A percentile compares a stretch with the other conserved stretches of the same genome.
Conservation (phyloP, 2,329 filamentous ascomycete genomes). For the Hirsutella rhossiliensis region DNA sequence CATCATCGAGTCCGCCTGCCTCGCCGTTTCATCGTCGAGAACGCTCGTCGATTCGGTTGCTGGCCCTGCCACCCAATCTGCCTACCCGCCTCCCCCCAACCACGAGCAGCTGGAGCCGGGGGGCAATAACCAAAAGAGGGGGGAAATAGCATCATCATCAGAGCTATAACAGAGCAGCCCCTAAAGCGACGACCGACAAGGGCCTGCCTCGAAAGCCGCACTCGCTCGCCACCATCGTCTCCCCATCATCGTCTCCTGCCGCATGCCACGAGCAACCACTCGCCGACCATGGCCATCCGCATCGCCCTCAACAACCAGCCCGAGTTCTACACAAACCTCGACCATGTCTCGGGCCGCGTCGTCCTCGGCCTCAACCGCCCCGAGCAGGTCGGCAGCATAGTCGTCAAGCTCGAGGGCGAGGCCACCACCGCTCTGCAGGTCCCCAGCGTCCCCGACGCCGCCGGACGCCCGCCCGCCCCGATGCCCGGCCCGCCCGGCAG, state of each 20-base stretch:
- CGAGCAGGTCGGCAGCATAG: slow-evolving; percentile 59
- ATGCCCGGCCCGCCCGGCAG: slow-evolving; percentile 24
- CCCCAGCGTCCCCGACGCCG: slow-evolving; percentile 29
- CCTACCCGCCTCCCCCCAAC: too few relatives aligned
- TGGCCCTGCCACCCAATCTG: too few relatives aligned
- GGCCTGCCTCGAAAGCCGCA: too few relatives aligned
- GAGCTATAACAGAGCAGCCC: too few relatives aligned
- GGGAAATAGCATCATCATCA: too few relatives aligned
- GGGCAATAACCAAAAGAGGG: too few relatives aligned
- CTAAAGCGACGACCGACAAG: too few relatives aligned
- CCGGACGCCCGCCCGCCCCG: slow-evolving; percentile 15
- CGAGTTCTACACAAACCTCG: slow-evolving; percentile 70
- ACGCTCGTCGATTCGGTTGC: neutral
- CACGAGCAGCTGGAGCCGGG: too few relatives aligned
- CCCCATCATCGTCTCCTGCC: neutral
- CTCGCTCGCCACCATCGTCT: neutral
- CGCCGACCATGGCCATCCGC: slow-evolving; percentile 47
- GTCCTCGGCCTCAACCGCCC: slow-evolving; percentile 47
- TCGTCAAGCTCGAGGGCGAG: slow-evolving; percentile 78
- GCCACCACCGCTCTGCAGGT: slow-evolving; percentile 52
- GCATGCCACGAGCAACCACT: neutral
- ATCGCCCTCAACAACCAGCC: slow-evolving; percentile 55
- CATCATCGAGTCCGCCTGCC: neutral
- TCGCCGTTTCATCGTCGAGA: neutral
- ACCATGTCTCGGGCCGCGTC: slow-evolving; percentile 53